Percentiles rank a stretch among this genome's conserved stretches.
phyloP scores from a whole-genome alignment of 2,329 filamentous ascomycete species.

The Dendryphion nanum region DNA sequence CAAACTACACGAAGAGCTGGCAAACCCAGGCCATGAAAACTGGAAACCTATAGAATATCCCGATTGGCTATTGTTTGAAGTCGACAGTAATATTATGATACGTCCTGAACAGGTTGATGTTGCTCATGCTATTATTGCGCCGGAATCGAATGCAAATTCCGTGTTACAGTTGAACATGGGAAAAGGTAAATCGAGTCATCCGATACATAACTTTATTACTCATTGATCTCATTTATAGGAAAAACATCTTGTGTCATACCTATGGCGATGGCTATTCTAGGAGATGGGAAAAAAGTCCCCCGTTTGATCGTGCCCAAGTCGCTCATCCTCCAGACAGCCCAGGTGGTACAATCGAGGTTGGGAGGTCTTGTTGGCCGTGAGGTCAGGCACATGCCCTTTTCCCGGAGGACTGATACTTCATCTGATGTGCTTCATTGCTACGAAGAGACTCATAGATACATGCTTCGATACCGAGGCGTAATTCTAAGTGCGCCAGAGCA shows the following conservation, averaged over 20 bases:
- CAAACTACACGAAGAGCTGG: slow-evolving; percentile 25
- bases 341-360: slow-evolving; percentile 55
- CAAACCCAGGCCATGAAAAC: slow-evolving; percentile 52
- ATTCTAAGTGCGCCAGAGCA: slow-evolving; percentile 64
- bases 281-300: slow-evolving; percentile 38
- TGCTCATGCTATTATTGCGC: slow-evolving; percentile 51
- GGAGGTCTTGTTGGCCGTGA: slow-evolving; percentile 56
- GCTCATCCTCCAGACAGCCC: slow-evolving; percentile 56
- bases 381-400: slow-evolving; percentile 59
- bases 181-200: slow-evolving; percentile 43
- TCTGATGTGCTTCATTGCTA: slow-evolving; percentile 31
- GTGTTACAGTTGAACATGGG: slow-evolving; percentile 21
- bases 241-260: slow-evolving; percentile 62
- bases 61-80: slow-evolving; percentile 61
- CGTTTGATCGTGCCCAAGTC: slow-evolving; percentile 59
- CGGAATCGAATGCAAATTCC: slow-evolving; percentile 10
- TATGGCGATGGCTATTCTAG: slow-evolving; percentile 7
- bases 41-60: slow-evolving; percentile 54
- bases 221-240: slow-evolving; percentile 39
- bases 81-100: slow-evolving; percentile 61
- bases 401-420: slow-evolving; percentile 44
- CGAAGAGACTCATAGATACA: slow-evolving; percentile 41
- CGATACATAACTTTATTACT: slow-evolving; percentile 7
- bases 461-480: slow-evolving; percentile 49
- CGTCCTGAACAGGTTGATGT: slow-evolving; percentile 58